phyloP scores from a whole-genome alignment of 2,329 filamentous ascomycete species.

The Aspergillus aculeatinus region DNA sequence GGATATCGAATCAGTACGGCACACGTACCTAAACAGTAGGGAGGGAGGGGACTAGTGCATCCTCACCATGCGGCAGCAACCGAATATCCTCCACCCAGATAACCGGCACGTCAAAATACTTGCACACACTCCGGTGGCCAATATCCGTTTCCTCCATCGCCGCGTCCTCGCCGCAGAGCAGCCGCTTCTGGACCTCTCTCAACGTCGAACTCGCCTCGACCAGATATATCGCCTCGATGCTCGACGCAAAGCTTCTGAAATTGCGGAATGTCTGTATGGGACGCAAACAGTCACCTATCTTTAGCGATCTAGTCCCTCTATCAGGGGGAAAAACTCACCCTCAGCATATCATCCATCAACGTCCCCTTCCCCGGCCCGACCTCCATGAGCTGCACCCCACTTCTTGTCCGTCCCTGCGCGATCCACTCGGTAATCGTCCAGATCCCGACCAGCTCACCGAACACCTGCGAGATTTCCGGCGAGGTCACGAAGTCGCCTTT shows the following conservation, averaged over 20 bases:
- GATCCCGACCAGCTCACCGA: conserved; percentile 88
- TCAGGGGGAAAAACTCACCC: conserved; percentile 57
- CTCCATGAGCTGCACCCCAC: conserved; percentile 85
- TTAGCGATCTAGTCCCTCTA: conserved; percentile 5
- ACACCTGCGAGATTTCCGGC: conserved; percentile 95
- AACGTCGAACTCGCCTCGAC: conserved; percentile 88
- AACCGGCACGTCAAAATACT: conserved; percentile 71
- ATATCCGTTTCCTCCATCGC: conserved; percentile 68
- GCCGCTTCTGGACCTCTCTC: conserved; percentile 71
- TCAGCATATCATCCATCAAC: conserved; percentile 92
- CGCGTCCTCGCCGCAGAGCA: conserved; percentile 70
- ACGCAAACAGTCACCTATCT: background rate
- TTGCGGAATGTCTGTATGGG: conserved; percentile 69
- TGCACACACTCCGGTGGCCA: conserved; percentile 72
- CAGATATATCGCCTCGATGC: conserved; percentile 85
- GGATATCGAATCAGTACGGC: background rate
- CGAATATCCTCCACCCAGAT: conserved; percentile 89
- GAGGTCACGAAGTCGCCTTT: conserved; percentile 96
- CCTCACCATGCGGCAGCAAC: conserved; percentile 68
- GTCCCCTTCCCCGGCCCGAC: conserved; percentile 92
- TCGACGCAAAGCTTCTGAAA: conserved; percentile 74
- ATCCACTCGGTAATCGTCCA: conserved; percentile 98
- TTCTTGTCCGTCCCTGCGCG: conserved; percentile 72
- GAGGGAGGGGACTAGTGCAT: background rate
- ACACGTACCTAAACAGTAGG: background rate